These are phyloP conservation scores for Colletotrichum incanum DNA, from an alignment of 2,329 filamentous ascomycete species.

Conservation along the genomic window DNA sequence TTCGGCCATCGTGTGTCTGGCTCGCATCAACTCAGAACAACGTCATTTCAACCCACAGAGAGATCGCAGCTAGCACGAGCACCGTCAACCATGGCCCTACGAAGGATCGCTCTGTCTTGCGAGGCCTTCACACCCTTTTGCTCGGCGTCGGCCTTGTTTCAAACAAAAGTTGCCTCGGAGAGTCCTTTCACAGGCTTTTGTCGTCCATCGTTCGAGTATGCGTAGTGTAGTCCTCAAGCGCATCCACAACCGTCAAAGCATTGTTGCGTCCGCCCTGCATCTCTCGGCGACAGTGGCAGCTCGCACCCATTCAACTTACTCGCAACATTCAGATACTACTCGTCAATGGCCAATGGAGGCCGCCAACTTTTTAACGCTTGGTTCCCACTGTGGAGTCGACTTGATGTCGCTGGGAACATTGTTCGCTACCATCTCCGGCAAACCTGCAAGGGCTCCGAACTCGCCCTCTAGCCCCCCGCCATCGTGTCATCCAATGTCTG, in stretches of 20 bases:
- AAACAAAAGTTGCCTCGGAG: constrained; percentile 27
- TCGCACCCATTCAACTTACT: constrained; percentile 24
- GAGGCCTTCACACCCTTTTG: constrained; percentile 31
- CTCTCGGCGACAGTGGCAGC: constrained; percentile 13
- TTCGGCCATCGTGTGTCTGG: constrained; percentile 13
- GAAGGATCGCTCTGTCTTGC: constrained; percentile 12
- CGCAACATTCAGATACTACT: constrained; percentile 20
- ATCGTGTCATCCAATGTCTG: constrained; percentile 22
- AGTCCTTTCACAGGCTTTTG: constrained; percentile 22
- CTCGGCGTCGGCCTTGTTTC: constrained; percentile 30
- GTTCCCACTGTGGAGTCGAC: constrained; percentile 20
- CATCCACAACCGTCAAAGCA: constrained; percentile 7
- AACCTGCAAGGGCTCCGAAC: constrained; percentile 35
- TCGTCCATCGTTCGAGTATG: constrained; percentile 10
- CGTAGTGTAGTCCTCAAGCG: neutral
- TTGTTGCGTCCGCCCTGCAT: constrained; percentile 19
- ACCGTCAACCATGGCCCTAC: constrained; percentile 28
- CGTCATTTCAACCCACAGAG: constrained; percentile 24
- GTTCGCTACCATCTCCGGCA: constrained; percentile 22
- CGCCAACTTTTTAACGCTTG: constrained; percentile 12
- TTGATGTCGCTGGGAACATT: constrained; percentile 16
- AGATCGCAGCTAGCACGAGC: constrained; percentile 10
- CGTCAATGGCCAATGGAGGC: constrained; percentile 32
- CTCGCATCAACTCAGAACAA: constrained; percentile 26
- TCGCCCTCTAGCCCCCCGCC: constrained; percentile 28